Base-by-base conservation (phyloP, 2,329 filamentous ascomycete species). In the Fusarium acutatum region DNA sequence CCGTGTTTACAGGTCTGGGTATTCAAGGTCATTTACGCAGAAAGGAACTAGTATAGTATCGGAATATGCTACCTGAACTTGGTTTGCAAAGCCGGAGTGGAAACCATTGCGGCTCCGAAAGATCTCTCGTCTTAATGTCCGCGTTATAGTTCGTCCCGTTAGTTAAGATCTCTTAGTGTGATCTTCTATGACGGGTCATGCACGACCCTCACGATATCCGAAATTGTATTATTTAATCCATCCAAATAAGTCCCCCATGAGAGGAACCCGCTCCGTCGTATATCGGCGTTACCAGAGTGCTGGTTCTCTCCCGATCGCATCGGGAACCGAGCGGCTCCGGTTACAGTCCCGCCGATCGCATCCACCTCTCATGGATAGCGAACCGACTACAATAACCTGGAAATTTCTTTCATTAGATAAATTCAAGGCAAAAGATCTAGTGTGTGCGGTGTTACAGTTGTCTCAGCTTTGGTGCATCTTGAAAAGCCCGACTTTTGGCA, bases 381-480 rank as follows among this genome's bases (percentile, higher is more conserved):
- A 24, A 12, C 18, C 20, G 15, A 17, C 26, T 28, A 18, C 8
- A 24, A 13, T 8, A 14, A 10, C 17, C 26, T 15, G 6, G 4
- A 18, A 3, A 3, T 15, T 2, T 35, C 15, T 9, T 11, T 2
- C 5, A 2, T 2, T 18, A 15, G 20, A 28, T 11, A 3, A 17
- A 24, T 1, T 15, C 46, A 22, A 10, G 11, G 3, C 7, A 7
- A 5, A 6, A 2, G 5, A 13, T 15, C 35, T 6, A 17, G n/a
- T 17, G 13, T 13, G 7, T 32, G 7, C 5, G 7, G 7, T n/a
- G 3, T 9, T 3, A 12, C 1, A 20, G 30, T 14, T 24, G 12
- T 6, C 22, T 34, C 6, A 24, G 8, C 28, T 24, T 24, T 14
- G 12, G 22, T 24, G 12, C 7, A 24, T 32, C 11, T 12, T n/a